Base-by-base conservation (phyloP, 1,139 yeast genomes). In the Taphrina deformans region DNA sequence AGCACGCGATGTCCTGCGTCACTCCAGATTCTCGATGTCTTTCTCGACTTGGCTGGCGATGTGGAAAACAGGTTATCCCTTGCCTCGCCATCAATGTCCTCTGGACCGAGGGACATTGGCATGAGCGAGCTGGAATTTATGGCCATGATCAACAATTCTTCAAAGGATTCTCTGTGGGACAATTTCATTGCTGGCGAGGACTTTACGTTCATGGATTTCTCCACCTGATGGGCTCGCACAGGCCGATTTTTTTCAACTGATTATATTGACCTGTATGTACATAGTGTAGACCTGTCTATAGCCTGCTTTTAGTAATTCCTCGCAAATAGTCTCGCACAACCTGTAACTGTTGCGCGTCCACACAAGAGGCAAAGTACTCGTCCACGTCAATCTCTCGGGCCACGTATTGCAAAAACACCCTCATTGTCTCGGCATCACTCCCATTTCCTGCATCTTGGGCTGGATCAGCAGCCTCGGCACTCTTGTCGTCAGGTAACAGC, bases 401-500 rank as follows among this genome's bases (percentile, higher is more conserved):
- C 18, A 48, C 53, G 23, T 48, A 16, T 16, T 16, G 16, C 35
- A 48, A 10, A 21, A 48, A 48, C 10, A 27, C 81, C 68, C 86
- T 76, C 93, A 89, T 87, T 1, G 90, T 85, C 70, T 88, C 95
- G 71, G 85, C 84, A 62, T 84, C 79, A 10, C 90, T 84, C 69
- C 33, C 66, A 40, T 53, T 65, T 65, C 51, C 44, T 40, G 52
- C 46, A 6, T 40, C 21, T 10, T 50, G 67, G 16, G 33, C 51
- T 3, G 12, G 38, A 14, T 38, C 48, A 10, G 18, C 53, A 7
- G 14, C n/a, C 16, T 62, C 29, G 5, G 33, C 27, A 26, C 33
- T 38, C 24, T 27, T 29, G 14, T 59, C 29, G 6, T 51, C 59
- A 33, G 31, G 55, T 12, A 60, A 40, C 14, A 48, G 55, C 14